Conservation (phyloP, 148 eudicot genomes). For the Nepenthes gracilis region DNA sequence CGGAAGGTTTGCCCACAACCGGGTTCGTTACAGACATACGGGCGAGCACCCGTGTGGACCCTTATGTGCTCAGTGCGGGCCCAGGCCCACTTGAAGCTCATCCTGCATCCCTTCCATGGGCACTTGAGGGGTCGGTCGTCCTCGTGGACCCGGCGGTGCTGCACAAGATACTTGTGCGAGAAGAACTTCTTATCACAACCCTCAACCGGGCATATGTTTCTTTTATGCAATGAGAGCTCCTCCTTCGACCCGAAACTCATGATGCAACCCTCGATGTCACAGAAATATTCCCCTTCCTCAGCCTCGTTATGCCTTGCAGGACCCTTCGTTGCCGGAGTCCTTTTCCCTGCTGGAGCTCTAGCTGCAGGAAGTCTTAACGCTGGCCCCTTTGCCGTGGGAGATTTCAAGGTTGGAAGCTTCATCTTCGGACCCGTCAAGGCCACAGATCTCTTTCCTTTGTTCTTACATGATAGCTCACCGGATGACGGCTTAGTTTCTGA, state of each 20-base stretch:
- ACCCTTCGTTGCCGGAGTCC: conserved; percentile 22
- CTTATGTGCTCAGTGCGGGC: conserved; percentile 94
- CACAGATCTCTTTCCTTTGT: conserved; percentile 20
- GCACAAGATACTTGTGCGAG: conserved; percentile 91
- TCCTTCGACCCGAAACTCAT: conserved; percentile 74
- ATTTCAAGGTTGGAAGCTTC: conserved; percentile 3
- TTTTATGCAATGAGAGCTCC: conserved; percentile 55
- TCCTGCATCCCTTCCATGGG: conserved; percentile 97
- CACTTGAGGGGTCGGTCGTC: conserved; percentile 93
- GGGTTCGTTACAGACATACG: conserved; percentile 60
- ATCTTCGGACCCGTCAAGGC: conserved; percentile 7
- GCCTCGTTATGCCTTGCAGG: conserved; percentile 15
- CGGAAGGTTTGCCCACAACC: conserved; percentile 95
- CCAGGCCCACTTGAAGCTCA: conserved; percentile 99
- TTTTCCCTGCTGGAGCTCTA: conserved; percentile 25
- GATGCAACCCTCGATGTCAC: conserved; percentile 80
- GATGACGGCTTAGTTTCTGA: conserved; percentile 21
- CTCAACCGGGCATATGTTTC: conserved; percentile 75
- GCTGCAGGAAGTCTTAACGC: conserved; percentile 4
- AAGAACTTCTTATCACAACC: conserved; percentile 92
- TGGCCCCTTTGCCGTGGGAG: conserved; percentile 16
- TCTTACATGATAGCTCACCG: conserved; percentile 24
- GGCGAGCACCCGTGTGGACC: conserved; percentile 95
- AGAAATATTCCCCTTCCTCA: conserved; percentile 34
- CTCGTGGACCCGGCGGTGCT: conserved; percentile 84